Conservation (phyloP, 495 filamentous ascomycete genomes). For the Aspergillus heteromorphus region DNA sequence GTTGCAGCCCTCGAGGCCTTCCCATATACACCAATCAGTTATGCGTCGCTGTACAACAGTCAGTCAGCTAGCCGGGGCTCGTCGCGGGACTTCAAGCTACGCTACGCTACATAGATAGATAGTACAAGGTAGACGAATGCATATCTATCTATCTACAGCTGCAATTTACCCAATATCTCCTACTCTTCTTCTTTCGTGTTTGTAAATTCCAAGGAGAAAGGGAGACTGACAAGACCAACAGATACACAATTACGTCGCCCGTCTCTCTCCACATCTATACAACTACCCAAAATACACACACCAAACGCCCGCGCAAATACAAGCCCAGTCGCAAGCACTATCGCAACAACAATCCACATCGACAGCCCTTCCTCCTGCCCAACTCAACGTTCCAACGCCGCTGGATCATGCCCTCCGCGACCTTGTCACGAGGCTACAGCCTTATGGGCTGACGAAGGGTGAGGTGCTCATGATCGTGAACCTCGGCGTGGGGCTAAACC, state of each 20-base stretch:
- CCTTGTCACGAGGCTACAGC: constrained; percentile 37
- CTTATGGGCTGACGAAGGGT: constrained; percentile 53
- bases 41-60: neutral
- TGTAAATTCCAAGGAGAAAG: neutral
- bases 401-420: constrained; percentile 35
- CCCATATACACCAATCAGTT: neutral
- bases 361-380: constrained; percentile 10
- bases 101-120: too few species aligned
- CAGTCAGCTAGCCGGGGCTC: neutral
- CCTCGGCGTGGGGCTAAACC: constrained; percentile 36
- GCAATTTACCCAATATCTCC: neutral
- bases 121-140: too few species aligned
- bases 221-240: constrained; percentile 11
- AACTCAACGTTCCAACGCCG: constrained; percentile 21
- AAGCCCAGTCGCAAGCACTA: constrained; percentile 22
- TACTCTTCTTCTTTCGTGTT: neutral
- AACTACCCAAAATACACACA: constrained; percentile 29
- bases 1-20: neutral
- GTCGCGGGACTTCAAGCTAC: neutral
- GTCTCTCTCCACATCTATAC: constrained; percentile 35
- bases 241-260: constrained; percentile 42
- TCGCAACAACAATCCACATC: constrained; percentile 20
- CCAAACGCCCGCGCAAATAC: constrained; percentile 23
- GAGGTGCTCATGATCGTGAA: constrained; percentile 64
- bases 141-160: too few species aligned